Evolutionary conservation across 129 eudicot genomes (phyloP), one percentile per base, ranked within the genome.

Genomic region (Flaveria linearis): DNA sequence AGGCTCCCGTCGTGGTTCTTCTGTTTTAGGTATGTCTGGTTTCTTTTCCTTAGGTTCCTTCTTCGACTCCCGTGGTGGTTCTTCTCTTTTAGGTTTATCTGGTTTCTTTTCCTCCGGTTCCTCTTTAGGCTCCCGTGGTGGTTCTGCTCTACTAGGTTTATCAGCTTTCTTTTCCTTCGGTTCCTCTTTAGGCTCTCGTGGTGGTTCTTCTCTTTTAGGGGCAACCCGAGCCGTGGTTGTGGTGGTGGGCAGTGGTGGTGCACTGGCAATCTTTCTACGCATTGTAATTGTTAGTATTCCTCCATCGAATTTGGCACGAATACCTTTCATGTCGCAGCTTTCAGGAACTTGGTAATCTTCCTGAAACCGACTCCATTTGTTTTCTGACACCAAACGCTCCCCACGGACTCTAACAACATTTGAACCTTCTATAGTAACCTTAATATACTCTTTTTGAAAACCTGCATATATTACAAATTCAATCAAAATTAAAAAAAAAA

Each of bases 331-430:
- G 11, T 78, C 84, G 20, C 90, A 81, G 20, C 84, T 74, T 57
- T 82, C 85, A 0, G 96, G 92, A 45, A 28, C 85, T 47, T 45
- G 75, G 36, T 63, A 87, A 79, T 86, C 89, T 53, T 90, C 87
- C 33, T 77, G 88, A 62, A 93, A 93, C 7, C 95, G 86, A 78
- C 85, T 88, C 91, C 89, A 86, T 84, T 83, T 93, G 84, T 90
- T 90, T 6, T 84, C 89, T 0, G 76, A 64, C 33, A 83, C n/a
- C 51, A 76, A 75, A n/a, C 92, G 86, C 62, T 85, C 91, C n/a
- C 96, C 98, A 25, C 88, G 78, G 28, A 85, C 83, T 74, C 94
- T 90, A 49, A 90, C 60, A 4, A 81, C 72, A 20, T 91, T 87
- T 49, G 58, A 11, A 43, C 81, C 79, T 82, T 90, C 98, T 1